A percentile compares a stretch with the other conserved stretches of the same genome.
Evolutionary conservation across 768 basidiomycete species (phyloP).

Genomic region (Kwoniella sp.): DNA sequence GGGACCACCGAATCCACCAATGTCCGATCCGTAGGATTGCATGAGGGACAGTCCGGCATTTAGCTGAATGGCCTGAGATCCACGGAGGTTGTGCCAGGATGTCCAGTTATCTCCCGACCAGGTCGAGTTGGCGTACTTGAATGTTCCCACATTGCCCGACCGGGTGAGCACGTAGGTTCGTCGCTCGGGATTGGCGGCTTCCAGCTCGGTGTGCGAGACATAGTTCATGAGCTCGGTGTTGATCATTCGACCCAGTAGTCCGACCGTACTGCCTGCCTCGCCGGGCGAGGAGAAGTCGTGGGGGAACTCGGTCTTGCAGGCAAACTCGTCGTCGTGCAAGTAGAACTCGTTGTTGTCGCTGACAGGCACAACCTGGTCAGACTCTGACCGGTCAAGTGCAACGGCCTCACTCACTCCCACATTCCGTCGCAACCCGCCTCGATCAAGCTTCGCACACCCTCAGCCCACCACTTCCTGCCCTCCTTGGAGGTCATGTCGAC

Average conservation of each 20-base stretch:
- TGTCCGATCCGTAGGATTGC: conserved; percentile 44
- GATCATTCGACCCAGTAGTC: conserved; percentile 43
- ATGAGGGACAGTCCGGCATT: conserved; percentile 45
- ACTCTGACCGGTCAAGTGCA: too few species aligned
- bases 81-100: conserved; percentile 47
- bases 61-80: conserved; percentile 42
- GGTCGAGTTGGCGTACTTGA: conserved; percentile 43
- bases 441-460: conserved; percentile 41
- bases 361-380: background rate
- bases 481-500: conserved; percentile 43
- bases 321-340: conserved; percentile 39
- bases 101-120: conserved; percentile 49
- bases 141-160: conserved; percentile 46
- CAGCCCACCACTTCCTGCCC: conserved; percentile 45
- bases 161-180: conserved; percentile 46
- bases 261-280: conserved; percentile 27
- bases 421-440: conserved; percentile 45
- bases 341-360: conserved; percentile 50
- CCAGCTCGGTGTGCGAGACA: conserved; percentile 35
- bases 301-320: conserved; percentile 21
- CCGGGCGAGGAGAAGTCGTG: conserved; percentile 15
- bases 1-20: conserved; percentile 48
- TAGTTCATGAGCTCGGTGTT: conserved; percentile 41
- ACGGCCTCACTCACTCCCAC: conserved; percentile 50
- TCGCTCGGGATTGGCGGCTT: conserved; percentile 27